phyloP scores from a whole-genome alignment of 1,284 basidiomycete genomes.

The Gymnopus androsaceus region DNA sequence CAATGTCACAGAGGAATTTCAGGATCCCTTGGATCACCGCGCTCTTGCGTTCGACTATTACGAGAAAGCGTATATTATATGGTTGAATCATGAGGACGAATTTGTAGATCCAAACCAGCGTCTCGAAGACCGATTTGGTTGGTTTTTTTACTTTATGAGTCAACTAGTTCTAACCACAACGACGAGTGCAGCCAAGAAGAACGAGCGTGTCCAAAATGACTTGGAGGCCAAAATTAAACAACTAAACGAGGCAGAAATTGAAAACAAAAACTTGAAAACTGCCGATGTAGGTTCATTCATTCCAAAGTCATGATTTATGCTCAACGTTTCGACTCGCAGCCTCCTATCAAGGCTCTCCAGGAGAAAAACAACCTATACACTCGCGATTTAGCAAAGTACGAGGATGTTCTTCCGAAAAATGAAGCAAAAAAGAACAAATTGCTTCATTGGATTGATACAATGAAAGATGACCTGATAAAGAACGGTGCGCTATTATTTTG shows the following conservation, averaged over 20 bases:
- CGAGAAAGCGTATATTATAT: slow-evolving; percentile 67
- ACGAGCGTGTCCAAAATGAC: slow-evolving; percentile 60
- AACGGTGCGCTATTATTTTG: slow-evolving; percentile 38
- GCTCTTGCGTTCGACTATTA: slow-evolving; percentile 79
- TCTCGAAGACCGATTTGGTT: slow-evolving; percentile 77
- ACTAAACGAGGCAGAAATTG: slow-evolving; percentile 47
- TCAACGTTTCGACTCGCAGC: slow-evolving; percentile 39
- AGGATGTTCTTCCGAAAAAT: slow-evolving; percentile 63
- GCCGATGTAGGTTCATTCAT: slow-evolving; percentile 46
- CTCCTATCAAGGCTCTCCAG: slow-evolving; percentile 64
- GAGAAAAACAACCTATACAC: slow-evolving; percentile 58
- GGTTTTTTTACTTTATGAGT: slow-evolving; percentile 21
- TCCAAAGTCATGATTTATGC: slow-evolving; percentile 13
- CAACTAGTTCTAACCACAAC: not conserved
- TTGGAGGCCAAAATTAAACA: slow-evolving; percentile 56
- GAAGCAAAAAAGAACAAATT: slow-evolving; percentile 66
- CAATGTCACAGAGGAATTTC: slow-evolving; percentile 67
- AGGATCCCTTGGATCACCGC: slow-evolving; percentile 72
- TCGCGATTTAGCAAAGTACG: slow-evolving; percentile 70
- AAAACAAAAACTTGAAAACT: slow-evolving; percentile 60
- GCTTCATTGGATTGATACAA: slow-evolving; percentile 59
- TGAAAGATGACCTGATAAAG: slow-evolving; percentile 61
- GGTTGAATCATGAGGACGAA: slow-evolving; percentile 71
- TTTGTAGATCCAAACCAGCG: slow-evolving; percentile 70
- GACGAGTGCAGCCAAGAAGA: slow-evolving; percentile 57